Percentiles rank a stretch among this genome's conserved stretches.
Conservation (phyloP, 306 rosid species). For the Gastrolobium villosum region DNA sequence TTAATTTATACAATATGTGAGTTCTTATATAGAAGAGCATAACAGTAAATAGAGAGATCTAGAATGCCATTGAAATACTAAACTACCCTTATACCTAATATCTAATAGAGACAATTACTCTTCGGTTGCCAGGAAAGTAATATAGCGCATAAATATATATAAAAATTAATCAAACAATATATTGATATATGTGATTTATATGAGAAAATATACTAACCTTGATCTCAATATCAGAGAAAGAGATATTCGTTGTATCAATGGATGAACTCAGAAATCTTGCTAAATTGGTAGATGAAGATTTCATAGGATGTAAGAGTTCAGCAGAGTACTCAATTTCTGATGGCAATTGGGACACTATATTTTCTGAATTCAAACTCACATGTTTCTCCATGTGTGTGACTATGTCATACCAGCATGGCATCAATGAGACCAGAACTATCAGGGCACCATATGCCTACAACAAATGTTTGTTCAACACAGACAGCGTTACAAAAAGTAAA, state of each 20-base stretch:
- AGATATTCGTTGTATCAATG: conserved; percentile 18
- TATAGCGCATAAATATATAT: too few relatives aligned
- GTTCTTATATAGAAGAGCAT: too few relatives aligned
- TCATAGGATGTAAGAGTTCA: conserved; percentile 17
- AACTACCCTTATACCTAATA: too few relatives aligned
- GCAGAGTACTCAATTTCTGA: conserved; percentile 35
- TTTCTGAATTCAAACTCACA: conserved; percentile 27
- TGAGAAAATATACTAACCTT: conserved; percentile 40
- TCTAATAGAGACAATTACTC: too few relatives aligned
- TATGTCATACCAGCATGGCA: conserved; percentile 45
- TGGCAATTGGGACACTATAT: conserved; percentile 19
- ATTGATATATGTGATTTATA: neutral
- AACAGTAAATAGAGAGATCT: too few relatives aligned
- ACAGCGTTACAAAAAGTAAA: neutral
- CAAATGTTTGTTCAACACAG: conserved; percentile 5
- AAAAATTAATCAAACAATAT: neutral
- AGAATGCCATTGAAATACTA: too few relatives aligned
- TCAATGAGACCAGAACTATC: conserved; percentile 32
- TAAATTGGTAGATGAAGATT: conserved; percentile 49
- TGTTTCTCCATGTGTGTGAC: conserved; percentile 26
- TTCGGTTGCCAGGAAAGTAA: too few relatives aligned
- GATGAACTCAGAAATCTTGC: conserved; percentile 39
- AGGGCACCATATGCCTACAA: conserved; percentile 49
- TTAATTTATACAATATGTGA: too few relatives aligned
- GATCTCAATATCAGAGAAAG: conserved; percentile 42